Evolutionary conservation across 2,329 filamentous ascomycete species (phyloP).

Genomic region (Penicillium polonicum): DNA sequence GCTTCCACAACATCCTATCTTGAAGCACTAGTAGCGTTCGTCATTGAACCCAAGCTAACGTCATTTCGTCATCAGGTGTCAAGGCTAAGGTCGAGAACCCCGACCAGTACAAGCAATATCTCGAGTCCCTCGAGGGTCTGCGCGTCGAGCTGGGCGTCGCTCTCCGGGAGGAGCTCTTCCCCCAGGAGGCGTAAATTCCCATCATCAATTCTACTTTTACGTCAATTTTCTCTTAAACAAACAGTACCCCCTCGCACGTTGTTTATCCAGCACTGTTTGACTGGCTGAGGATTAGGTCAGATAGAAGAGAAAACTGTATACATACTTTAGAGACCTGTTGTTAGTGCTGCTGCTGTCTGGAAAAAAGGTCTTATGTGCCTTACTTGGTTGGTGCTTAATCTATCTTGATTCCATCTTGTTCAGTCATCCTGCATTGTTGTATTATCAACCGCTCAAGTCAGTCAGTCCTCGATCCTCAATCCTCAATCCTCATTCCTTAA

Average conservation of each 20-base stretch:
- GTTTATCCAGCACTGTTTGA: conserved; percentile 17
- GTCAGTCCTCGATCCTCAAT: not conserved
- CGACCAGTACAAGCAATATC: conserved; percentile 92
- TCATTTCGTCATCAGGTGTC: conserved; percentile 63
- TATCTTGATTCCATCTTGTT: conserved; percentile 21
- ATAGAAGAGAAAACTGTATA: conserved; percentile 41
- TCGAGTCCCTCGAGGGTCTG: conserved; percentile 86
- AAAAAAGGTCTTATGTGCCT: conserved; percentile 27
- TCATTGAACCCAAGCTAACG: conserved; percentile 4
- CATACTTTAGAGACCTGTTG: conserved; percentile 38
- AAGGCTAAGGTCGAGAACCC: conserved; percentile 99
- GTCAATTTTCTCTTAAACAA: conserved; percentile 26
- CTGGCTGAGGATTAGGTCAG: conserved; percentile 22
- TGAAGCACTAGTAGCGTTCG: not conserved
- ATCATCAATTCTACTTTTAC: conserved; percentile 22
- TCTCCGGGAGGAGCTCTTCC: conserved; percentile 91
- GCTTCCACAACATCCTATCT: conserved; percentile 37
- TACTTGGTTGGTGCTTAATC: conserved; percentile 26
- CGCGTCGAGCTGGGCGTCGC: conserved; percentile 89
- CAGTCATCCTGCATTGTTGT: conserved; percentile 18
- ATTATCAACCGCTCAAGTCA: conserved; percentile 3
- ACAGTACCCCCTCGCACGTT: conserved; percentile 13
- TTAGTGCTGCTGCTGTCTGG: conserved; percentile 31
- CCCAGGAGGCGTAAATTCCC: conserved; percentile 50
- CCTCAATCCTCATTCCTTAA: conserved; percentile 7